A percentile compares a stretch with the other conserved stretches of the same genome.
phyloP scores from a whole-genome alignment of 2,329 filamentous ascomycete genomes.

The Beauveria caledonica region DNA sequence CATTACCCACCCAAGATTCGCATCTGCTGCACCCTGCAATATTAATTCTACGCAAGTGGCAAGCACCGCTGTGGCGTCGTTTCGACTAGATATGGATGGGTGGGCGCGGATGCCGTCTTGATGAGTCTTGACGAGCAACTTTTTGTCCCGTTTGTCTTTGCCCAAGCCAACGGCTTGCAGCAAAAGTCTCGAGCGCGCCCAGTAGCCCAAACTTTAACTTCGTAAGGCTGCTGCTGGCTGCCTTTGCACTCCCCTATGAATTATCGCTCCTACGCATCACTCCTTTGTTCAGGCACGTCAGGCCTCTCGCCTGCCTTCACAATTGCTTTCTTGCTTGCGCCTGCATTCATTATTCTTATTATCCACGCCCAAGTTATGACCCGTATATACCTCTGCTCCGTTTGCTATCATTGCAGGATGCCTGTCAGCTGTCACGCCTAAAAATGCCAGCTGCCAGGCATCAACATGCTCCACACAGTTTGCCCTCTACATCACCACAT shows the following conservation, averaged over 20 bases:
- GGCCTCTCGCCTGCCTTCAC: neutral
- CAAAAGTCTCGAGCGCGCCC: neutral
- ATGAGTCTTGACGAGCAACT: neutral
- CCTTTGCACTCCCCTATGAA: neutral
- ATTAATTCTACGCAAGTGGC: neutral
- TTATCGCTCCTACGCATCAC: neutral
- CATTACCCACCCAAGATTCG: neutral
- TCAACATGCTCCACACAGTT: neutral
- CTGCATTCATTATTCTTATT: neutral
- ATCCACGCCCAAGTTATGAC: no score
- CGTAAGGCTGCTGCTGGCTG: neutral
- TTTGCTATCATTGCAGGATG: neutral
- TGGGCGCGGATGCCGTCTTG: neutral
- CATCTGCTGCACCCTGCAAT: slow-evolving; percentile 4
- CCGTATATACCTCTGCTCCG: no score
- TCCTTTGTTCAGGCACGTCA: neutral
- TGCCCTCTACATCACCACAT: neutral
- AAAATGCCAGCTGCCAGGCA: neutral
- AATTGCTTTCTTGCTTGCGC: neutral
- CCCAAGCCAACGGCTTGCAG: neutral
- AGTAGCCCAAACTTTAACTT: neutral
- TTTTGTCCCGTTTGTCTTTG: no score
- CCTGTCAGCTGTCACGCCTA: neutral
- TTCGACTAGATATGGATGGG: neutral
- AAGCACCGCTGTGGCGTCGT: neutral